A percentile compares a stretch with the other conserved stretches of the same genome.
Conservation (phyloP, 1,284 basidiomycete species). For the Boletus calvinii region DNA sequence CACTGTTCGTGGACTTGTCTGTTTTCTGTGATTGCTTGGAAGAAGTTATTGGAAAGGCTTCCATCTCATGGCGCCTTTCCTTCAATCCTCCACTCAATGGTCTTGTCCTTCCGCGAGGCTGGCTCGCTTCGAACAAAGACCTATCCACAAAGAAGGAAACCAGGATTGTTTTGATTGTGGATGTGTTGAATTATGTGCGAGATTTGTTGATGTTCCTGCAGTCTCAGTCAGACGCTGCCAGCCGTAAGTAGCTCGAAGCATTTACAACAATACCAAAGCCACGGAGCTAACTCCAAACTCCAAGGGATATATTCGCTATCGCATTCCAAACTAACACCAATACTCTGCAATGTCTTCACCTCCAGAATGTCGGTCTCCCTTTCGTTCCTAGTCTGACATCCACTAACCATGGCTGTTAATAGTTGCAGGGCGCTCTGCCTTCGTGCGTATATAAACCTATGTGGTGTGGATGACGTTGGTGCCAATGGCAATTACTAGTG, state of each 20-base stretch:
- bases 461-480: background rate
- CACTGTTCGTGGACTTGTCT: slow-evolving; percentile 39
- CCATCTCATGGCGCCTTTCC: slow-evolving; percentile 35
- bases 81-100: slow-evolving; percentile 36
- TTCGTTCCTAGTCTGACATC: background rate
- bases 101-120: slow-evolving; percentile 48
- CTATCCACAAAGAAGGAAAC: slow-evolving; percentile 24
- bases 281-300: background rate
- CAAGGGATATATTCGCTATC: slow-evolving; percentile 20
- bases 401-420: slow-evolving; percentile 2
- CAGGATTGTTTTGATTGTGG: slow-evolving; percentile 4
- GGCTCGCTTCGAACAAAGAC: slow-evolving; percentile 38
- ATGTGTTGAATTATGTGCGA: slow-evolving; percentile 13
- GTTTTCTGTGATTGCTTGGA: slow-evolving; percentile 50
- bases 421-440: slow-evolving; percentile 31
- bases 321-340: slow-evolving; percentile 23
- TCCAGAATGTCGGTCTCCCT: slow-evolving; percentile 27
- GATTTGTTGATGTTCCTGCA: slow-evolving; percentile 20
- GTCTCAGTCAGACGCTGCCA: slow-evolving; percentile 4
- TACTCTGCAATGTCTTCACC: slow-evolving; percentile 24
- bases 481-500: slow-evolving; percentile 13
- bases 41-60: slow-evolving; percentile 37
- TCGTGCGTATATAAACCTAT: slow-evolving; percentile 18
- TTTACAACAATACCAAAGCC: no score
- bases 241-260: slow-evolving; percentile 8